phyloP scores from a whole-genome alignment of 2,329 filamentous ascomycete species.

The Ramularia endophylla region DNA sequence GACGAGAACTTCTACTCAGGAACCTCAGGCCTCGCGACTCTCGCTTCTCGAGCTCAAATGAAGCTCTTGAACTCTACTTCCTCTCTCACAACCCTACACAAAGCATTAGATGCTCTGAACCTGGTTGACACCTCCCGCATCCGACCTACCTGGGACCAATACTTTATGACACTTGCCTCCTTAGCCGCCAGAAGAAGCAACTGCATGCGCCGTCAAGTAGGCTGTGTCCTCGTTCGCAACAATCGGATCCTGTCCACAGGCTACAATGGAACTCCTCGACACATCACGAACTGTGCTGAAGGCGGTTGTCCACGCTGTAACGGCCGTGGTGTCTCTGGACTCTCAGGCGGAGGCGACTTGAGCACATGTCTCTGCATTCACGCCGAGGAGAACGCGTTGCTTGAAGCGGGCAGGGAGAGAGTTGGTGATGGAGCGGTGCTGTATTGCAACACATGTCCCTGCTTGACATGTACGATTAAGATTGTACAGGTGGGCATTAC shows the following conservation, averaged over 20 bases:
- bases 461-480: constrained; percentile 96
- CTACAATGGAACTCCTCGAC: constrained; percentile 94
- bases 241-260: constrained; percentile 88
- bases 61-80: constrained; percentile 80
- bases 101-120: constrained; percentile 66
- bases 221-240: constrained; percentile 83
- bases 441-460: constrained; percentile 67
- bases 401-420: constrained; percentile 88
- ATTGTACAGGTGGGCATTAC: constrained; percentile 94
- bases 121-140: constrained; percentile 73
- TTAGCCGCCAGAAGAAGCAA: constrained; percentile 87
- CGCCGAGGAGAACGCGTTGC: constrained; percentile 92
- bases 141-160: constrained; percentile 88
- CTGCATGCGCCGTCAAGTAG: constrained; percentile 97
- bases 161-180: constrained; percentile 96
- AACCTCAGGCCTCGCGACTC: constrained; percentile 59
- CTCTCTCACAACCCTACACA: constrained; percentile 64
- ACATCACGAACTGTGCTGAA: constrained; percentile 83
- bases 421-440: constrained; percentile 76
- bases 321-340: constrained; percentile 36
- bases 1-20: constrained; percentile 72
- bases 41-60: constrained; percentile 76
- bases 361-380: constrained; percentile 94
- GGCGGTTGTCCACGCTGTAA: constrained; percentile 90
- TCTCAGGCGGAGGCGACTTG: constrained; percentile 64